Evolutionary conservation across 768 basidiomycete genomes (phyloP).

Genomic region (Macrolepiota albuminosa): DNA sequence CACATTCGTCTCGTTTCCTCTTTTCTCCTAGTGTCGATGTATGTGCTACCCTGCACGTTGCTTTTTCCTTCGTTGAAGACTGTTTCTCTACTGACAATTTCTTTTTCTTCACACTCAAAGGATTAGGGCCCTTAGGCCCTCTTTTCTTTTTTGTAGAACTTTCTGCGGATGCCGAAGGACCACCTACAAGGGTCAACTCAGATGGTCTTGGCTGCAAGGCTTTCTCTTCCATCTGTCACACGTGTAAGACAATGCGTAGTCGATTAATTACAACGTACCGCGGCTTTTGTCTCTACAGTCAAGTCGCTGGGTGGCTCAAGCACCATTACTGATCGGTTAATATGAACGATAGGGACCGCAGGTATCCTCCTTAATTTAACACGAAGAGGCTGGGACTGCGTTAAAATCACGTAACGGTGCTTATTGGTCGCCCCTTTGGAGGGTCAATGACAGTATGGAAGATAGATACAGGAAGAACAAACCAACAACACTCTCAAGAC

Average conservation of each 20-base stretch:
- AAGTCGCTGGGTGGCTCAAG: slow-evolving; percentile 84
- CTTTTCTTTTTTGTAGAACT: slow-evolving; percentile 51
- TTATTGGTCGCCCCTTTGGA: slow-evolving; percentile 73
- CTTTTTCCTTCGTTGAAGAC: slow-evolving; percentile 4
- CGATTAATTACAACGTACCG: slow-evolving; percentile 32
- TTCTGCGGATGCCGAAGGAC: slow-evolving; percentile 30
- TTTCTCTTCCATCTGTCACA: slow-evolving; percentile 56
- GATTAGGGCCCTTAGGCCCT: slow-evolving; percentile 86
- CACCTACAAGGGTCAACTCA: slow-evolving; percentile 41
- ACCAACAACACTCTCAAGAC: slow-evolving; percentile 81
- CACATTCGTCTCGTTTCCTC: slow-evolving; percentile 14
- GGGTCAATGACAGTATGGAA: background rate
- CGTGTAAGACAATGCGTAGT: background rate
- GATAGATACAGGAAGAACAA: slow-evolving; percentile 17
- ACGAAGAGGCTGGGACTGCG: slow-evolving; percentile 75
- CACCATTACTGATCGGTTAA: slow-evolving; percentile 90
- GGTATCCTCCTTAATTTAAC: slow-evolving; percentile 66
- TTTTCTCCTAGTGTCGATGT: slow-evolving; percentile 24
- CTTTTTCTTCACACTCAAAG: slow-evolving; percentile 90
- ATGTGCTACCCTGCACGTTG: slow-evolving; percentile 33
- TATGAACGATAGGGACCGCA: slow-evolving; percentile 85
- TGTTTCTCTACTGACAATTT: slow-evolving; percentile 24
- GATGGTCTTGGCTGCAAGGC: slow-evolving; percentile 46
- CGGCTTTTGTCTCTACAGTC: slow-evolving; percentile 65
- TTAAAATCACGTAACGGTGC: slow-evolving; percentile 88